A percentile compares a stretch with the other conserved stretches of the same genome.
Conservation (phyloP, 108 stramenopile species). For the Asterionellopsis glacialis region DNA sequence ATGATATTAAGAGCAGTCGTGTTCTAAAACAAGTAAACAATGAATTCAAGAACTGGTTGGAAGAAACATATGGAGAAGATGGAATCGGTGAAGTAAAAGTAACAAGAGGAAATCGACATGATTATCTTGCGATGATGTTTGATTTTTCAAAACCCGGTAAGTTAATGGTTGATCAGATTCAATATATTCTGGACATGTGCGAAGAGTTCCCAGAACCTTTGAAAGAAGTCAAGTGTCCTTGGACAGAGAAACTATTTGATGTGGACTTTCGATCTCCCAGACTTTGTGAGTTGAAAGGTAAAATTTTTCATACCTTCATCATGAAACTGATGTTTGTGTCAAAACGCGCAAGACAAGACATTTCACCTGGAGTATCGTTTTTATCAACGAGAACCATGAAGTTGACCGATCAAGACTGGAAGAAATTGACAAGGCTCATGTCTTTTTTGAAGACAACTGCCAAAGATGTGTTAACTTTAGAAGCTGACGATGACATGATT, state of each 20-base stretch:
- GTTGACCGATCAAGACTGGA: constrained; percentile 28
- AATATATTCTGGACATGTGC: constrained; percentile 1
- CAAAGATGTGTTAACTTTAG: too few species aligned
- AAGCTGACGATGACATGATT: too few species aligned
- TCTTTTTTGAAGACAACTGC: too few species aligned
- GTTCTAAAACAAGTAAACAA: constrained; percentile 12
- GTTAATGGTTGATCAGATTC: too few species aligned
- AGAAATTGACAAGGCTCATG: constrained; percentile 29
- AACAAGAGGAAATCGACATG: too few species aligned
- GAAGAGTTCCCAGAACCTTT: constrained; percentile 1
- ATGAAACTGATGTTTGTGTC: constrained; percentile 30
- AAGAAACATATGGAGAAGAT: too few species aligned
- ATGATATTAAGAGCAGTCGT: constrained; percentile 9
- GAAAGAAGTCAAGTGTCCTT: too few species aligned
- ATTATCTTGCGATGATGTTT: too few species aligned
- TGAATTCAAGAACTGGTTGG: constrained; percentile 7
- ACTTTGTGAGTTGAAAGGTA: not conserved
- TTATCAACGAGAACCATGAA: constrained; percentile 25
- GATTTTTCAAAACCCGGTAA: too few species aligned
- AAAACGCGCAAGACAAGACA: constrained; percentile 28
- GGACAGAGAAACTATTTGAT: too few species aligned
- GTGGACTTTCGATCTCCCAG: not conserved
- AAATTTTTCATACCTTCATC: constrained; percentile 30
- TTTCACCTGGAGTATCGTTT: constrained; percentile 28
- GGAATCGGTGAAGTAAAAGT: too few species aligned